These are phyloP conservation scores for Haberlea rhodopensis DNA, from an alignment of 257 asterid species.

Conservation along the genomic window DNA sequence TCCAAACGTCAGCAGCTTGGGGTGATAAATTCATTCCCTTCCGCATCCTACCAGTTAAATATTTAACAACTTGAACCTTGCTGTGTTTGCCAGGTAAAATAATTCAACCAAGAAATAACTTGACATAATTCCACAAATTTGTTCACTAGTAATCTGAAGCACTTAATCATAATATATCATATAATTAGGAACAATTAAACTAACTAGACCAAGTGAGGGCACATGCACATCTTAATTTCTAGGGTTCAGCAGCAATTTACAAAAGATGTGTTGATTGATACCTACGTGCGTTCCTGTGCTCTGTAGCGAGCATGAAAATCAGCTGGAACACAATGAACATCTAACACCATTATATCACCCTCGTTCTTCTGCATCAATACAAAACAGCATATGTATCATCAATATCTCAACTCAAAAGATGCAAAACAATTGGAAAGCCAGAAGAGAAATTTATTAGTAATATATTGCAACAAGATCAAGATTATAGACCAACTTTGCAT, in stretches of 20 bases:
- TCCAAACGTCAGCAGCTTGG: background rate
- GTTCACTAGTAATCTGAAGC: background rate
- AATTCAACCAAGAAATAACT: slow-evolving; percentile 4
- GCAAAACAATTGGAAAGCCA: background rate
- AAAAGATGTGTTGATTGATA: slow-evolving; percentile 35
- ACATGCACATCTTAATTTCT: slow-evolving; percentile 16
- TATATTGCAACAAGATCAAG: slow-evolving; percentile 12
- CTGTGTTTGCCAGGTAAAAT: background rate
- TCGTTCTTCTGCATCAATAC: slow-evolving; percentile 65
- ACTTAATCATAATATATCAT: background rate
- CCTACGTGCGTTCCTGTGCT: slow-evolving; percentile 97
- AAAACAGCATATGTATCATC: slow-evolving; percentile 27
- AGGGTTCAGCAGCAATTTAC: slow-evolving; percentile 15
- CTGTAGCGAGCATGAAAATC: slow-evolving; percentile 86
- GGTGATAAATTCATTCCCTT: slow-evolving; percentile 9
- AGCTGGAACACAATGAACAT: slow-evolving; percentile 73
- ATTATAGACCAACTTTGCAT: slow-evolving; percentile 14
- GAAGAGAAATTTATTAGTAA: slow-evolving; percentile 7
- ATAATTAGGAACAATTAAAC: background rate
- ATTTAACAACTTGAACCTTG: slow-evolving; percentile 5
- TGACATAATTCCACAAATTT: background rate
- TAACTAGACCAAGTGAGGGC: slow-evolving; percentile 8
- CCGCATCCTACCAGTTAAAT: background rate
- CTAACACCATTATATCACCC: slow-evolving; percentile 76
- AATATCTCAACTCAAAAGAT: slow-evolving; percentile 11